A percentile compares a stretch with the other conserved stretches of the same genome.
phyloP scores from a whole-genome alignment of 2,329 filamentous ascomycete species.

The Cordyceps javanica region DNA sequence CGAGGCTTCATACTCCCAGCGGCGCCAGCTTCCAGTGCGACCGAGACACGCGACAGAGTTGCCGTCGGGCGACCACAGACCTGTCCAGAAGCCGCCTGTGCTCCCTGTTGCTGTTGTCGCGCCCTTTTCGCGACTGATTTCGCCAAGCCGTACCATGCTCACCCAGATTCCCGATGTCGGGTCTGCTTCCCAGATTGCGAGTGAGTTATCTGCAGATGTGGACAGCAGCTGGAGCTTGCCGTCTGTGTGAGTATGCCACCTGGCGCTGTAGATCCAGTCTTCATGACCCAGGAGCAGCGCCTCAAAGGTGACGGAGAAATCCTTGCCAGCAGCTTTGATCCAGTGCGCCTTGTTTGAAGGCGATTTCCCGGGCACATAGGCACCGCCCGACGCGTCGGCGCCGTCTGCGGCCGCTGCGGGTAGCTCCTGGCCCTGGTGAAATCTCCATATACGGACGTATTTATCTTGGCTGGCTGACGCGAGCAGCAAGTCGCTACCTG shows the following conservation, averaged over 20 bases:
- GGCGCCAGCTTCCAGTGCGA: constrained; percentile 86
- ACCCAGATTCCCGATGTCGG: constrained; percentile 83
- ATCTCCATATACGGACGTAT: constrained; percentile 88
- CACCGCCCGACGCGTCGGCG: constrained; percentile 51
- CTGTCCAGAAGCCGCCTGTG: constrained; percentile 93
- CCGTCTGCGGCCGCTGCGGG: constrained; percentile 48
- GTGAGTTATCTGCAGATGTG: constrained; percentile 89
- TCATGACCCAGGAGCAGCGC: constrained; percentile 91
- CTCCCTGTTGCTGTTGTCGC: constrained; percentile 95
- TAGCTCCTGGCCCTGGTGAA: constrained; percentile 64
- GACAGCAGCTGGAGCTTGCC: constrained; percentile 68
- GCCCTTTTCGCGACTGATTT: constrained; percentile 91
- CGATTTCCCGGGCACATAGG: constrained; percentile 60
- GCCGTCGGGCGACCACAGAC: constrained; percentile 80
- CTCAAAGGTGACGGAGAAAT: constrained; percentile 85
- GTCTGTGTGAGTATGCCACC: constrained; percentile 56
- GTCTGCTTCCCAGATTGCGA: constrained; percentile 90
- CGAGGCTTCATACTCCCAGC: constrained; percentile 62
- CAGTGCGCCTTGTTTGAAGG: constrained; percentile 86
- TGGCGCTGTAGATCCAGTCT: constrained; percentile 93
- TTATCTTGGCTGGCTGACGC: constrained; percentile 97
- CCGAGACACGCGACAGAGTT: constrained; percentile 73
- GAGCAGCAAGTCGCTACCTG: constrained; percentile 65
- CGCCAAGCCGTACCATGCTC: constrained; percentile 76
- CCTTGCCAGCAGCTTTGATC: constrained; percentile 54